Evolutionary conservation across 2,329 filamentous ascomycete genomes (phyloP), one percentile per base, ranked within the genome.

Genomic region (Ophiostoma sp.): DNA sequence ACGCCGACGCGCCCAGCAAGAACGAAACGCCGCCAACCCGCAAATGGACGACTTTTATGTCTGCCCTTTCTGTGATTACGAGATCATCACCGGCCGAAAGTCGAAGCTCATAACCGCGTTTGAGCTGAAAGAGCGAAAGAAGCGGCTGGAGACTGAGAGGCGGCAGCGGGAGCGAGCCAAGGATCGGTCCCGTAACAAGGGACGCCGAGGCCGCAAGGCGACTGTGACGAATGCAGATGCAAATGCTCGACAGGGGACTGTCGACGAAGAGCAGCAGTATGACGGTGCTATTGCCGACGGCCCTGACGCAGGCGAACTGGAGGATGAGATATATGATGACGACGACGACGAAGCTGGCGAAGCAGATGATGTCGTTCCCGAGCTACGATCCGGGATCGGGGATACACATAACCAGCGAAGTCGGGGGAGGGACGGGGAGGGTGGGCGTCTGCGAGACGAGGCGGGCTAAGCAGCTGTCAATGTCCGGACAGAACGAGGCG

Each of bases 31-130:
- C 71, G 87, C 90, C 74, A 88, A 91, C 74, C 89, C 91, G 1
- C 90, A 90, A 1, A 79, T 62, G 1, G 89, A 92, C 72, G 91
- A 97, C 70, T 85, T 93, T 66, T 98, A 93, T 91, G 93, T 98
- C 64, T 99, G 95, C 79, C 92, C 97, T 75, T 98, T 98, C 76
- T 99, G 95, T 81, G 95, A 99, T 78, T 99, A 97, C 76, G 94
- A 98, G 78, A 87, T 87, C 66, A 97, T 99, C 65, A 98, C 97
- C 76, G 94, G 94, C n/a, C 84, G 84, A 66, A 91, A 91, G 2
- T 95, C 95, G 0, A 85, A 87, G 73, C 80, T 99, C 67, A 96
- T 98, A 71, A 87, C 91, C 55, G 88, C 93, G 71, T 99, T 98
- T 76, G 95, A 99, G 79, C 91, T 94, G 76, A 97, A 97, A 77